A percentile compares a stretch with the other conserved stretches of the same genome.
Evolutionary conservation across 169 alveolate genomes (phyloP).

Genomic region (Babesia sp.): DNA sequence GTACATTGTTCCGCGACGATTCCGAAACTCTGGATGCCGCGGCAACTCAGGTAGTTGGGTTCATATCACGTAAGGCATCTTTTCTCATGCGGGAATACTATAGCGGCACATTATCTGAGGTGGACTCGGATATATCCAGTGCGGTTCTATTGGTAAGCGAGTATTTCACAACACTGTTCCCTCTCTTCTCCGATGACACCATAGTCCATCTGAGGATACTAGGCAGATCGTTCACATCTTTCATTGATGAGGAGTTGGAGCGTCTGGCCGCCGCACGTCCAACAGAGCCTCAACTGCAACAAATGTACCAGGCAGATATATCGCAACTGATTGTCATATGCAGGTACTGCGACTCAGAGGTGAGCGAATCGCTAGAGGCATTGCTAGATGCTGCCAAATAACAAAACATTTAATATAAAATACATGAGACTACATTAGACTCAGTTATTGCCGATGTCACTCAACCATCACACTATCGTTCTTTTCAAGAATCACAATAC

Average conservation of each 20-base stretch:
- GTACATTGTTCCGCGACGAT: not conserved
- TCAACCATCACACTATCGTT: slow-evolving; percentile 26
- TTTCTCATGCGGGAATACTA: not conserved
- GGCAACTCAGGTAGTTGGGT: not conserved
- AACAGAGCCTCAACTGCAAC: not conserved
- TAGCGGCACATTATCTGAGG: not conserved
- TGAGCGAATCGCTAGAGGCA: slow-evolving; percentile 37
- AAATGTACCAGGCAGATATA: slow-evolving; percentile 30
- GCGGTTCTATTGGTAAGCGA: slow-evolving; percentile 35
- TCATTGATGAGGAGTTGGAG: slow-evolving; percentile 51
- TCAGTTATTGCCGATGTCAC: not conserved
- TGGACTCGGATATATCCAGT: slow-evolving; percentile 2
- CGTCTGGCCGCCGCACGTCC: slow-evolving; percentile 25
- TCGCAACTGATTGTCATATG: slow-evolving; percentile 46
- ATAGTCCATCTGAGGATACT: slow-evolving; percentile 6
- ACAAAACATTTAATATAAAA: not conserved
- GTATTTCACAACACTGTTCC: slow-evolving; percentile 51
- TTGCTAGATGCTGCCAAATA: slow-evolving; percentile 3
- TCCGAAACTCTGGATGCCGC: not conserved
- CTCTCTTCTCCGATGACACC: slow-evolving; percentile 33
- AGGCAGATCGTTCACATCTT: slow-evolving; percentile 22
- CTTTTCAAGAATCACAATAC: slow-evolving; percentile 57
- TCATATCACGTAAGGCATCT: slow-evolving; percentile 25
- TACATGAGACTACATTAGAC: not conserved
- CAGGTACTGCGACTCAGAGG: slow-evolving; percentile 22